Evolutionary conservation across 768 basidiomycete genomes (phyloP), one percentile per base, ranked within the genome.

Genomic region (Suillus lakei): DNA sequence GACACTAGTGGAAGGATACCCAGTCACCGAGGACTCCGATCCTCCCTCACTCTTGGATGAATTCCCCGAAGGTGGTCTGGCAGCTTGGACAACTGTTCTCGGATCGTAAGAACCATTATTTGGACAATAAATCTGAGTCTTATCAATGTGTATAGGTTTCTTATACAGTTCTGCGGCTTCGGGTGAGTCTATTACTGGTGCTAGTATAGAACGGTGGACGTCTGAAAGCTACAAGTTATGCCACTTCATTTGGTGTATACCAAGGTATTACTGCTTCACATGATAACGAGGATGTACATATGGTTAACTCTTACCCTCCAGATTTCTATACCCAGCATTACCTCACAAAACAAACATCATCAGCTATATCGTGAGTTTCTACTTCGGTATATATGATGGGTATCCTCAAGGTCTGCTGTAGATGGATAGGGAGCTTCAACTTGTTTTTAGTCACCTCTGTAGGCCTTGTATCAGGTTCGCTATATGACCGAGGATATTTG

Each of bases 401-500:
- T 10, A 56, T 55, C 34, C 72, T 58, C 39, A 32, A 3, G 39
- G 44, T 32, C 23, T 23, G 41, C 12, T 66, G 41, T 56, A 78
- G 78, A 15, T 81, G 78, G 79, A 81, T 88, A 65, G 86, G 86
- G 48, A 81, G 84, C 32, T 69, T 80, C 21, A 83, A 86, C 66
- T 69, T 81, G 1, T 80, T 83, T 54, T 71, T 85, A 13, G 65
- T 77, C 21, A 67, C 82, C 26, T 70, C 73, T 0, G 65, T 74
- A n/a, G 78, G 84, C 18, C 63, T 83, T 13, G 38, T 85, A 43
- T 71, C 81, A 5, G 86, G 86, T 3, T 70, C 77, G 59, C 78
- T 82, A 9, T 84, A 82, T 66, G 87, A 88, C 61, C 77, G 77
- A n/a, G 86, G 86, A 62, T 83, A 84, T 74, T 85, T 84, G 82